These are phyloP conservation scores for Fusarium anguioides DNA, from an alignment of 2,329 filamentous ascomycete genomes.

Conservation along the genomic window DNA sequence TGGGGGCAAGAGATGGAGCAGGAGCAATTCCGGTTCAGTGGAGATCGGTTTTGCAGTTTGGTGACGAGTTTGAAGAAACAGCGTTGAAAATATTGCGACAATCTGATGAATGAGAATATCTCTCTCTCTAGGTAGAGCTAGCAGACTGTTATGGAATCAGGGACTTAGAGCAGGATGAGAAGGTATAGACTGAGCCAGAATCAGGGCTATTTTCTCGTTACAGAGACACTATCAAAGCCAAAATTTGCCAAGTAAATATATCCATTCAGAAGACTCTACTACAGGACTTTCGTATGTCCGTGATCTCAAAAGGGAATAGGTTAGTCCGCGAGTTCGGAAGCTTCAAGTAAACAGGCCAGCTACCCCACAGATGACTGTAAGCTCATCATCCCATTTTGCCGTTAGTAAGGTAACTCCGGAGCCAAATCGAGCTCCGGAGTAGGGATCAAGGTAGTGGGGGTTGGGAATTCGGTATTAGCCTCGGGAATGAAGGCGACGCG, in stretches of 20 bases:
- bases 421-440: background rate
- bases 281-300: too few species aligned
- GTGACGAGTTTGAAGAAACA: slow-evolving; percentile 48
- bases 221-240: too few species aligned
- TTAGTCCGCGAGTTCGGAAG: too few species aligned
- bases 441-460: background rate
- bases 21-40: slow-evolving; percentile 56
- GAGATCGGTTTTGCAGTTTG: slow-evolving; percentile 54
- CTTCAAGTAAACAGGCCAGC: background rate
- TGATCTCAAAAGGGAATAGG: too few species aligned
- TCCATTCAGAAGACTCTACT: background rate
- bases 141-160: too few species aligned
- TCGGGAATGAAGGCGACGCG: background rate
- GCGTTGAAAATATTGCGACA: slow-evolving; percentile 15
- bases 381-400: background rate
- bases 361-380: background rate
- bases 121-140: too few species aligned
- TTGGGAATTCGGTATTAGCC: background rate
- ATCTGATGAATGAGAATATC: background rate
- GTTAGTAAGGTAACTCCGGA: background rate
- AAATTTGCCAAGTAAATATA: too few species aligned
- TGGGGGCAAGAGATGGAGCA: slow-evolving; percentile 58
- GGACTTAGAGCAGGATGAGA: too few species aligned
- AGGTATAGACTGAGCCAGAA: too few species aligned
- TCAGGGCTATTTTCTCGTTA: too few species aligned